Percentiles rank a stretch among this genome's conserved stretches.
These are phyloP conservation scores for Giardia duodenalis DNA, from an alignment of 208 protist genomes.

Conservation along the genomic window DNA sequence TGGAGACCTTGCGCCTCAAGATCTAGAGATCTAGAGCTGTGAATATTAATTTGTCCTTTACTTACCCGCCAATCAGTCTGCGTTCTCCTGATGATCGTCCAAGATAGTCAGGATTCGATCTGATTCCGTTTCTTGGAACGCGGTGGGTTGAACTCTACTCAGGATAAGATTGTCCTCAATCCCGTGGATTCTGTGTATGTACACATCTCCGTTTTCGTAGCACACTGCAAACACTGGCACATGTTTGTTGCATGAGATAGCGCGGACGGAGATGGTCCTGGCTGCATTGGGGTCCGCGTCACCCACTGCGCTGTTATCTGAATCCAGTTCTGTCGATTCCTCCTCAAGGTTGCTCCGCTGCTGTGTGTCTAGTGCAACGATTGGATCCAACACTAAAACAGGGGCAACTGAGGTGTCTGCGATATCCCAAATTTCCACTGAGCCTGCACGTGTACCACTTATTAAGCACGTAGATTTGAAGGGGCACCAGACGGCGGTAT, in stretches of 20 bases:
- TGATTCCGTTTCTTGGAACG: neutral
- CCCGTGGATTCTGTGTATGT: neutral
- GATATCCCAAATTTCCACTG: constrained; percentile 12
- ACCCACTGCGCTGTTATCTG: neutral
- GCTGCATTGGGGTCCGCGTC: neutral
- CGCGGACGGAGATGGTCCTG: neutral
- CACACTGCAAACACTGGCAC: neutral
- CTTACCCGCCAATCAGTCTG: too few species aligned
- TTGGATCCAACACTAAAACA: neutral
- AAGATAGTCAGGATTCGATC: neutral
- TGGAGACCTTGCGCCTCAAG: too few species aligned
- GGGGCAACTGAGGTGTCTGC: neutral
- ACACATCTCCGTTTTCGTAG: neutral
- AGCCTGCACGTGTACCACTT: neutral
- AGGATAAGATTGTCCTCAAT: constrained; percentile 9
- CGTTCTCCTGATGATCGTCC: neutral
- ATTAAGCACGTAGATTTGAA: neutral
- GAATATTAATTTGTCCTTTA: too few species aligned
- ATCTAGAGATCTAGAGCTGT: too few species aligned
- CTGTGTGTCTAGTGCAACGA: neutral
- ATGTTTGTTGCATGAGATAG: neutral
- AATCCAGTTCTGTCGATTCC: neutral
- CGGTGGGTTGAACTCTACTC: neutral
- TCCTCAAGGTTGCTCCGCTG: neutral
- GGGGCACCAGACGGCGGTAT: constrained; percentile 24